These are phyloP conservation scores for Mycena indigotica DNA, from an alignment of 768 basidiomycete species.

Conservation along the genomic window DNA sequence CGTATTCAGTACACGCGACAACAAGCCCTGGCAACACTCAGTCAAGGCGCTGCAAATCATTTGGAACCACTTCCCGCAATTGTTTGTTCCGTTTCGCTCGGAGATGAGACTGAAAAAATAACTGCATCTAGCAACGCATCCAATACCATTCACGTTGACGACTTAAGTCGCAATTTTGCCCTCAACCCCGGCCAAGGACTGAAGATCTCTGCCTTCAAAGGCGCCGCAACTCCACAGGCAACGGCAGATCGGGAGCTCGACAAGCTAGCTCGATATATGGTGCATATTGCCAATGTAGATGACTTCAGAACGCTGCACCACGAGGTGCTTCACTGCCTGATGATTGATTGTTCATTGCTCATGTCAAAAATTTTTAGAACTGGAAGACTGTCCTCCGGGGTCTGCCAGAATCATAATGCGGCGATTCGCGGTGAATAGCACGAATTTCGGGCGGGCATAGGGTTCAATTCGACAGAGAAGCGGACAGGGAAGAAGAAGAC, in stretches of 20 bases:
- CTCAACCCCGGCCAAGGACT: conserved; percentile 83
- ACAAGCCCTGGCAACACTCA: conserved; percentile 74
- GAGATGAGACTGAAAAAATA: not conserved
- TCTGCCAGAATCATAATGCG: conserved; percentile 27
- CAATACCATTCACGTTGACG: conserved; percentile 89
- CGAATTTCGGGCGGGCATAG: not conserved
- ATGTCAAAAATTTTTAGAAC: conserved; percentile 38
- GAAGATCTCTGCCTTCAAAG: conserved; percentile 81
- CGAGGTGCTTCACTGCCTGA: conserved; percentile 45
- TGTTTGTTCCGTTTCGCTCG: conserved; percentile 42
- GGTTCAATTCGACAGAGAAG: not conserved
- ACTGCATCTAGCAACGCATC: conserved; percentile 48
- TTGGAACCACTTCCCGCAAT: conserved; percentile 85
- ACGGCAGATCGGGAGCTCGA: conserved; percentile 70
- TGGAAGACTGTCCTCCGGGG: conserved; percentile 53
- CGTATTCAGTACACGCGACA: conserved; percentile 74
- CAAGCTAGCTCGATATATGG: conserved; percentile 64
- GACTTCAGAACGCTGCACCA: conserved; percentile 72
- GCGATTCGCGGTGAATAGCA: not conserved
- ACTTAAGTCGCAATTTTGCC: conserved; percentile 87
- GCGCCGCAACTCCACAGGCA: conserved; percentile 65
- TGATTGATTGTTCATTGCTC: not conserved
- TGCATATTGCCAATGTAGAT: conserved; percentile 57
- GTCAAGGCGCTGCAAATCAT: conserved; percentile 85
- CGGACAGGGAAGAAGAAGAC: too few species aligned